These are phyloP conservation scores for Acacia acuminata DNA, from an alignment of 306 rosid species.

Conservation along the genomic window DNA sequence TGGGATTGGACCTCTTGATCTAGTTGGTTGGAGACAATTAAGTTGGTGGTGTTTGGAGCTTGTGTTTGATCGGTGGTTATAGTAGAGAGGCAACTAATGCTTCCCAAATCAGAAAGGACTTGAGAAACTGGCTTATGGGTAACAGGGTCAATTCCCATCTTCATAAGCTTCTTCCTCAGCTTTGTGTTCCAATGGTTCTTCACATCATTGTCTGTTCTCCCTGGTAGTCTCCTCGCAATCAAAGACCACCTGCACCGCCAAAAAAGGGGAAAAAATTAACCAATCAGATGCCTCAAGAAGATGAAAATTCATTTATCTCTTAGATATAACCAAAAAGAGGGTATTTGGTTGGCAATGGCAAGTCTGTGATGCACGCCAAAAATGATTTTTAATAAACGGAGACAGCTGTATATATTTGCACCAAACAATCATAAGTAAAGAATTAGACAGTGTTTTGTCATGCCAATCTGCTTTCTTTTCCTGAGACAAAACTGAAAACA, in stretches of 20 bases:
- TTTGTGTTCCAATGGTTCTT: constrained; percentile 97
- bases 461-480: constrained; percentile 27
- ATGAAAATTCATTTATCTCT: neutral
- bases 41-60: constrained; percentile 13
- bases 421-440: neutral
- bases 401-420: neutral
- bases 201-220: constrained; percentile 97
- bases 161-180: constrained; percentile 83
- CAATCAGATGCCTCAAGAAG: neutral
- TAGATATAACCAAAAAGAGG: neutral
- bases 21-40: constrained; percentile 33
- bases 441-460: constrained; percentile 26
- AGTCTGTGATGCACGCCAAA: constrained; percentile 21
- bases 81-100: constrained; percentile 52
- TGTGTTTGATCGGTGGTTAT: constrained; percentile 34
- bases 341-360: constrained; percentile 10
- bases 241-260: constrained; percentile 74
- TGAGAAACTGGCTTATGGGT: constrained; percentile 89
- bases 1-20: constrained; percentile 36
- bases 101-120: constrained; percentile 75
- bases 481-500: neutral
- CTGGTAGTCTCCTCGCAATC: constrained; percentile 77
- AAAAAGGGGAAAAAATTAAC: neutral
- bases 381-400: constrained; percentile 27
- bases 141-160: constrained; percentile 88